Base-by-base conservation (phyloP, 345 rosid genomes). In the Sapria himalayana region DNA sequence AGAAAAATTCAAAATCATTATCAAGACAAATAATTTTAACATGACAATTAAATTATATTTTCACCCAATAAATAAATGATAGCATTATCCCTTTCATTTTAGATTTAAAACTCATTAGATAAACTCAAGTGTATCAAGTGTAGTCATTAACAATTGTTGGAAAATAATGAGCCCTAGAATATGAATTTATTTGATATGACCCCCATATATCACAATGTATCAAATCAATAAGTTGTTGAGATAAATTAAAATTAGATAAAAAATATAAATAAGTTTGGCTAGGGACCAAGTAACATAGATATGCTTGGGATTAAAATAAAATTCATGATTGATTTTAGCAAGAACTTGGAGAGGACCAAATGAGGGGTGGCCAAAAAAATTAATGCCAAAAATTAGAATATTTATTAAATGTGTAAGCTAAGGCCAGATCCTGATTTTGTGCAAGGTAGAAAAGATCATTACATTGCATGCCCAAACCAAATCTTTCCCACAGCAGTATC, bases 151-250 rank as follows among this genome's bases (percentile, higher is more conserved):
- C 36, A 11, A 49, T 37, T 9, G 38, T 25, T 3, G 15, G 10
- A 18, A 49, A 38, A 16, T 15, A 49, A 1, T 8, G 29, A 6
- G 9, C 9, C 18, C 43, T 29, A 1, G 5, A 10, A 12, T 3
- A 9, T 1, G n/a, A n/a, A 6, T 13, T 3, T 4, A 19, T 27
- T 6, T 15, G 22, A 25, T 11, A 25, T 9, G 43, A 25, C 8
- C 45, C 53, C 37, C 19, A 49, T 4, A 49, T 8, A 11, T 49
- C 37, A 39, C 5, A 4, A 49, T 38, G 37, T 9, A 38, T 0
- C 14, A 48, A 25, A 9, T 16, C 15, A 14, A 27, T n/a, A 17
- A 5, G 11, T 5, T 27, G 11, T 5, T 27, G 7, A 9, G 11
- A 27, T 27, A 5, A 27, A 5, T 5, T 6, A 27, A 5, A 5